A percentile compares a stretch with the other conserved stretches of the same genome.
These are phyloP conservation scores for Tilletia walkeri DNA, from an alignment of 1,284 basidiomycete species.

Conservation along the genomic window DNA sequence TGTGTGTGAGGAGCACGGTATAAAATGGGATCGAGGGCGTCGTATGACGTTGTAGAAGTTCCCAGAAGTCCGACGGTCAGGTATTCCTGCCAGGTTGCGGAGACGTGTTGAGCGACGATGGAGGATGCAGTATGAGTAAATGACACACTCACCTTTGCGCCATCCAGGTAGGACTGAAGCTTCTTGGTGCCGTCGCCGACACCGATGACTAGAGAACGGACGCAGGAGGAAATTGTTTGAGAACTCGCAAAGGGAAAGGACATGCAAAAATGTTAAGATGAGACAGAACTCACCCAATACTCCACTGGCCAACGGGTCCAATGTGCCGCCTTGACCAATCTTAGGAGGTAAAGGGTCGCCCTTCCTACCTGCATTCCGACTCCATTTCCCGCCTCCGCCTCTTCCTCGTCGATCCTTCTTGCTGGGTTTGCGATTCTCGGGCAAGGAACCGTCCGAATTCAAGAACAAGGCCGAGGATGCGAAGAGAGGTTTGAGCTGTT, in stretches of 20 bases:
- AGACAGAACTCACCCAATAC: constrained; percentile 58
- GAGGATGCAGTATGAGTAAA: not conserved
- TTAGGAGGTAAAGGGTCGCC: constrained; percentile 62
- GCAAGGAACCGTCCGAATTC: constrained; percentile 57
- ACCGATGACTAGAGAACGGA: constrained; percentile 70
- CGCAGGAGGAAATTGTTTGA: not conserved
- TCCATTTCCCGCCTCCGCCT: not conserved
- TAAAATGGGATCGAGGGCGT: constrained; percentile 68
- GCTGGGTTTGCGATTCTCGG: constrained; percentile 43
- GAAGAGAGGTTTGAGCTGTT: constrained; percentile 78
- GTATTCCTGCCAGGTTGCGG: constrained; percentile 69
- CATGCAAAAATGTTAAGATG: constrained; percentile 6
- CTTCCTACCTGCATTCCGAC: not conserved
- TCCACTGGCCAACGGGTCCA: constrained; percentile 95
- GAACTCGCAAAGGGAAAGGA: not conserved
- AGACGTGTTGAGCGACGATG: constrained; percentile 15
- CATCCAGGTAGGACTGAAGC: constrained; percentile 78
- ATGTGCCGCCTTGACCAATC: constrained; percentile 86
- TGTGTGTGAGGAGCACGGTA: constrained; percentile 71
- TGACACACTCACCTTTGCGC: constrained; percentile 71
- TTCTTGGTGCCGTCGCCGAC: constrained; percentile 88
- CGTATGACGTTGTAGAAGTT: constrained; percentile 91
- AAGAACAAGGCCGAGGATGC: constrained; percentile 74
- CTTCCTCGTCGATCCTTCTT: not conserved
- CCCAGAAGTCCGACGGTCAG: constrained; percentile 85